Evolutionary conservation across 768 basidiomycete genomes (phyloP).

Genomic region (Rhodocollybia butyracea): DNA sequence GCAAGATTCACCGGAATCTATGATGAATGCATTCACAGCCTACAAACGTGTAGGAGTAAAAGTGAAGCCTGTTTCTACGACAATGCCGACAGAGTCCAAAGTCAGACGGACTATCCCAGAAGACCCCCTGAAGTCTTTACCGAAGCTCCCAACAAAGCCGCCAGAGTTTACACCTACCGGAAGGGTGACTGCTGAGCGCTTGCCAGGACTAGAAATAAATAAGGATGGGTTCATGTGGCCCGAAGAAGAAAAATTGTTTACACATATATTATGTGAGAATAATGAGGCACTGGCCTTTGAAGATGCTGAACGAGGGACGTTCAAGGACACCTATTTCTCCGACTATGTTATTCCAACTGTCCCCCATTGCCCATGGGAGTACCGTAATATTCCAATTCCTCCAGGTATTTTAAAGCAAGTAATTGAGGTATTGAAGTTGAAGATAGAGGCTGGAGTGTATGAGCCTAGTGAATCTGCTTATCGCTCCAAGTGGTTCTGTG

Average conservation of each 20-base stretch:
- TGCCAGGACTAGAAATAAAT: too few relatives aligned
- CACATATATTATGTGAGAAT: conserved; percentile 19
- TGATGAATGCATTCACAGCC: too few relatives aligned
- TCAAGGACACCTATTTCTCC: conserved; percentile 17
- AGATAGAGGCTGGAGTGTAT: conserved; percentile 36
- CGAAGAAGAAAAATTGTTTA: conserved; percentile 23
- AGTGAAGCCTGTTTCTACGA: too few relatives aligned
- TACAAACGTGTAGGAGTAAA: too few relatives aligned
- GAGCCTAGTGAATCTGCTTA: conserved; percentile 37
- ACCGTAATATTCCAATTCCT: conserved; percentile 6
- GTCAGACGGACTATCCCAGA: too few relatives aligned
- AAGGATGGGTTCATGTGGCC: conserved; percentile 26
- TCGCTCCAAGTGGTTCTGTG: conserved; percentile 35
- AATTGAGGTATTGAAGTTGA: conserved; percentile 26
- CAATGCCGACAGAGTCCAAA: too few relatives aligned
- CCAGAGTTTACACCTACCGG: too few relatives aligned
- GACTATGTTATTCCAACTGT: conserved; percentile 18
- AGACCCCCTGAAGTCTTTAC: too few relatives aligned
- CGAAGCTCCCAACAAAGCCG: too few relatives aligned
- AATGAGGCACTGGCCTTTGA: conserved; percentile 27
- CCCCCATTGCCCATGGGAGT: conserved; percentile 19
- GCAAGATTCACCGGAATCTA: too few relatives aligned
- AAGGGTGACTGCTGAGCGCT: too few relatives aligned
- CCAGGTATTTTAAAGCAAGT: conserved; percentile 28
- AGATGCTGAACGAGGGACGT: conserved; percentile 22